Percentiles rank a stretch among this genome's conserved stretches.
Evolutionary conservation across 108 stramenopile genomes (phyloP).

Genomic region (Ochromonas danica): DNA sequence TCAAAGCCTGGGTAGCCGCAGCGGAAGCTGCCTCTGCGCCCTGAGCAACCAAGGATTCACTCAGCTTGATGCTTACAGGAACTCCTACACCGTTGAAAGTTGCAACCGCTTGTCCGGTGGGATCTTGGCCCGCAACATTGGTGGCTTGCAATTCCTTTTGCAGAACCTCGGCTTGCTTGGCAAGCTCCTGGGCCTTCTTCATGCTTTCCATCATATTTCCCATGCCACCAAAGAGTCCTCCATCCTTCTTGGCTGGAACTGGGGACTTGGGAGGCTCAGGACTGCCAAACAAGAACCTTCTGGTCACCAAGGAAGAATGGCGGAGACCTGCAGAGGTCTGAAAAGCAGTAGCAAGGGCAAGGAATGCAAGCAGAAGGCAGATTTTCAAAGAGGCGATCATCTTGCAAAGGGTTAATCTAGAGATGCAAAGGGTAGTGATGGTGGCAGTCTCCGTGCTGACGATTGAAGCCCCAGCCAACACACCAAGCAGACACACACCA

Average conservation of each 20-base stretch:
- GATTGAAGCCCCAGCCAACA: too few species aligned
- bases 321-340: too few species aligned
- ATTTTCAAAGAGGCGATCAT: too few species aligned
- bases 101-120: neutral
- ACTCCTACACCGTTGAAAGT: neutral
- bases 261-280: neutral
- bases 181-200: constrained; percentile 22
- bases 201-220: constrained; percentile 15
- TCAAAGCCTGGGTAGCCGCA: constrained; percentile 3
- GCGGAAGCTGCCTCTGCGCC: neutral
- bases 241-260: constrained; percentile 7
- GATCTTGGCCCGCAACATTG: neutral
- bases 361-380: too few species aligned
- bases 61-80: neutral
- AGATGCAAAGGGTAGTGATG: too few species aligned
- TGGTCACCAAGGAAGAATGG: too few species aligned
- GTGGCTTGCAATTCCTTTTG: neutral
- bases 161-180: neutral
- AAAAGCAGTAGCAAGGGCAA: too few species aligned
- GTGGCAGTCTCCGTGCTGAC: too few species aligned
- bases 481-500: too few species aligned
- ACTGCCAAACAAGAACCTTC: constrained; percentile 21
- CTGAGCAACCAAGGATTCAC: neutral
- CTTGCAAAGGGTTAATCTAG: too few species aligned
- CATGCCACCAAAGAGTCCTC: constrained; percentile 7